Evolutionary conservation across 345 rosid species (phyloP).

Genomic region (Citrus sp.): DNA sequence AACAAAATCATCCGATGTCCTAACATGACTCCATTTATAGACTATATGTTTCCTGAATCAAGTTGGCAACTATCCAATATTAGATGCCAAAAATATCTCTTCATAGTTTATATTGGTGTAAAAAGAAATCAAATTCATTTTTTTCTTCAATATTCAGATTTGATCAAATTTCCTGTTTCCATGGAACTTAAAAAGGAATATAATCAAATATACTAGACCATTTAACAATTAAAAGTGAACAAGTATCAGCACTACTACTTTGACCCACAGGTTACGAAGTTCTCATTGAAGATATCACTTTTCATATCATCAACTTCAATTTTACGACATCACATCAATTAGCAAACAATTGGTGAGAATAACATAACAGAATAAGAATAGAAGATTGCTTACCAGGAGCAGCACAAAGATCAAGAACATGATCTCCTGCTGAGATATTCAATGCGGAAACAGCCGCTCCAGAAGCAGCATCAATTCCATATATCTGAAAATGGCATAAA

Average conservation of each 20-base stretch:
- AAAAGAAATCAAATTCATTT: neutral
- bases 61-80: neutral
- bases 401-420: conserved; percentile 88
- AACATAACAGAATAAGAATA: neutral
- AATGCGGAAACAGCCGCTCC: conserved; percentile 85
- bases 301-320: neutral
- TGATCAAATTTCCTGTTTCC: neutral
- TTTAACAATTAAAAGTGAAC: neutral
- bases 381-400: conserved; percentile 65
- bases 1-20: neutral
- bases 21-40: neutral
- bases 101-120: neutral
- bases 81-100: neutral
- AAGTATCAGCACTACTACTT: neutral
- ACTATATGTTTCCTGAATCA: neutral
- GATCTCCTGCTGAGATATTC: conserved; percentile 69
- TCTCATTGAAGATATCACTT: neutral
- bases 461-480: conserved; percentile 94
- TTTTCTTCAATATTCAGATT: neutral
- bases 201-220: neutral
- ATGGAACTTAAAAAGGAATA: neutral
- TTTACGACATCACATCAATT: neutral
- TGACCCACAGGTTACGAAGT: neutral
- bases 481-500: conserved; percentile 44
- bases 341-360: neutral